phyloP scores from a whole-genome alignment of 352 stramenopile species.

The Phytophthora cryptogea region DNA sequence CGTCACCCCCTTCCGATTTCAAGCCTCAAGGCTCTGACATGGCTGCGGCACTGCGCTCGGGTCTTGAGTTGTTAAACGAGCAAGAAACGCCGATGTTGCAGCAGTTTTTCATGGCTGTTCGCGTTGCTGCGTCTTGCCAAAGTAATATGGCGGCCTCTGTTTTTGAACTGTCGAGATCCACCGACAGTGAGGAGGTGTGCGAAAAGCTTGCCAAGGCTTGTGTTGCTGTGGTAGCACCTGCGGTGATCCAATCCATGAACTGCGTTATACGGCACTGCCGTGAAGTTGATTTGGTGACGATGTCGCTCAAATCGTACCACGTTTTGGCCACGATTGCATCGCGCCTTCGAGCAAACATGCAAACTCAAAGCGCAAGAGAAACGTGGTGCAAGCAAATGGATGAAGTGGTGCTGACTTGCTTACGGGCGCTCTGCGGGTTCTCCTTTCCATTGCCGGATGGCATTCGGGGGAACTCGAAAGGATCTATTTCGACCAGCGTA shows the following conservation, averaged over 20 bases:
- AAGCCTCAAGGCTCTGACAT: conserved; percentile 45
- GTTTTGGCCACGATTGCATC: conserved; percentile 79
- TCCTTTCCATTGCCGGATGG: conserved; percentile 77
- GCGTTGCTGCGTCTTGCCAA: conserved; percentile 72
- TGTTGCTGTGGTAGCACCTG: conserved; percentile 67
- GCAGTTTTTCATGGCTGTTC: conserved; percentile 82
- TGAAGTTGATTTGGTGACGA: conserved; percentile 81
- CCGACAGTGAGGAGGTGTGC: conserved; percentile 45
- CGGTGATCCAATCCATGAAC: conserved; percentile 74
- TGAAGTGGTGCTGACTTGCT: conserved; percentile 72
- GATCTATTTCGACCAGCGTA: conserved; percentile 35
- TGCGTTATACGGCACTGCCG: conserved; percentile 81
- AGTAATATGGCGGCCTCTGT: conserved; percentile 77
- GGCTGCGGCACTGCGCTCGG: conserved; percentile 48
- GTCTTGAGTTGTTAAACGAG: conserved; percentile 83
- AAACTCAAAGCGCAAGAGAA: conserved; percentile 36
- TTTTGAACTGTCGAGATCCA: conserved; percentile 71
- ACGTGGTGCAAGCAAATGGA: conserved; percentile 65
- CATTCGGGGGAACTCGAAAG: conserved; percentile 55
- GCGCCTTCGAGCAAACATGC: conserved; percentile 60
- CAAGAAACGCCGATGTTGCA: conserved; percentile 78
- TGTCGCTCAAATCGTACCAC: conserved; percentile 87
- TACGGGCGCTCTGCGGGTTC: conserved; percentile 77
- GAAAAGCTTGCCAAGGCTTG: conserved; percentile 60
- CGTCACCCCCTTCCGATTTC: conserved; percentile 78